Conservation (phyloP, 2,329 filamentous ascomycete species). For the Pseudogymnoascus sp. region DNA sequence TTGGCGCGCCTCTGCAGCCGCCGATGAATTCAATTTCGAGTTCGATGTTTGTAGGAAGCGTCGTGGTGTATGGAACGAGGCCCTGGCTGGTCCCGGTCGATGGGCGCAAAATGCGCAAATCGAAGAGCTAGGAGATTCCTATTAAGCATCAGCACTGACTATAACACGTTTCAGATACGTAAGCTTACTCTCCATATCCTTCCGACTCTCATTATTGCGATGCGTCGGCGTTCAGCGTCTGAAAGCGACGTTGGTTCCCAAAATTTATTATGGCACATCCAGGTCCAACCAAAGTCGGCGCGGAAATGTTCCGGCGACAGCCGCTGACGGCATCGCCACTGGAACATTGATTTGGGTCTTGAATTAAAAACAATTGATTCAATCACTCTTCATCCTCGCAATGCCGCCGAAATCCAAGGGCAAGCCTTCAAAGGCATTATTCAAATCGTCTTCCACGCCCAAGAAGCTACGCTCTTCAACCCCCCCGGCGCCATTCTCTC, state of each 20-base stretch:
- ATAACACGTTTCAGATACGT: neutral
- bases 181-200: conserved; percentile 24
- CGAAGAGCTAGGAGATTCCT: conserved; percentile 25
- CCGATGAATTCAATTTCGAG: conserved; percentile 1
- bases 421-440: neutral
- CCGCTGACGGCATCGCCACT: conserved; percentile 1
- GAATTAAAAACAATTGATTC: neutral
- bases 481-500: conserved; percentile 60
- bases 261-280: conserved; percentile 10
- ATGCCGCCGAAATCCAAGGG: conserved; percentile 3
- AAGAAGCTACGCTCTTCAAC: conserved; percentile 11
- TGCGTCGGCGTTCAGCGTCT: conserved; percentile 9
- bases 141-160: neutral
- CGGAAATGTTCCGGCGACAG: conserved; percentile 6
- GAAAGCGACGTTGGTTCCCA: conserved; percentile 11
- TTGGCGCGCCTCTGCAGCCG: neutral
- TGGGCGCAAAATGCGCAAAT: conserved; percentile 30
- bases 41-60: conserved; percentile 28
- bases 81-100: conserved; percentile 24
- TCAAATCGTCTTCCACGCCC: neutral
- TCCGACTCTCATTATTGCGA: conserved; percentile 25
- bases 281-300: conserved; percentile 5
- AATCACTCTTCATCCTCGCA: neutral
- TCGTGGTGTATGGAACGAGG: conserved; percentile 25
- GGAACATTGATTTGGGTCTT: neutral